phyloP scores from a whole-genome alignment of 1,284 basidiomycete species.

The Irpex rosettiformis region DNA sequence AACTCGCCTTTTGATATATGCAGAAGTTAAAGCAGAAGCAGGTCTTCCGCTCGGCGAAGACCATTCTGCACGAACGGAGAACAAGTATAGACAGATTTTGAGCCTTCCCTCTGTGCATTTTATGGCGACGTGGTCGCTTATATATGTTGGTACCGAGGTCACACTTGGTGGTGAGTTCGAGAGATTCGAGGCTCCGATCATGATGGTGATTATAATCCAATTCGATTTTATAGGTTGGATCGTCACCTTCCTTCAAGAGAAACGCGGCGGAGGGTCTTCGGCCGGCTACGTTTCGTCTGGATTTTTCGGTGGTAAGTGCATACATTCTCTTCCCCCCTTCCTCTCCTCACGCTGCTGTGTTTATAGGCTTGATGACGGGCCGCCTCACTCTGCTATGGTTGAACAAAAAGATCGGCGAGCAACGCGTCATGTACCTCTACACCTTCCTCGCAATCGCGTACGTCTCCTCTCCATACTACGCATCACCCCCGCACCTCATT shows the following conservation, averaged over 20 bases:
- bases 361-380: constrained; percentile 51
- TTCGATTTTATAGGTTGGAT: constrained; percentile 65
- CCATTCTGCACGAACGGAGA: constrained; percentile 32
- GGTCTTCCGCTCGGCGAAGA: constrained; percentile 36
- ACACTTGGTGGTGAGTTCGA: constrained; percentile 50
- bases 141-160: constrained; percentile 68
- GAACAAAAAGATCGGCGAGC: constrained; percentile 57
- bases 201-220: not conserved
- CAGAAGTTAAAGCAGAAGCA: constrained; percentile 30
- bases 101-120: constrained; percentile 51
- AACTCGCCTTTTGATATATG: not conserved
- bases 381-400: constrained; percentile 55
- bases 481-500: not conserved
- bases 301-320: constrained; percentile 31
- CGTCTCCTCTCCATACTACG: constrained; percentile 17
- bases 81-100: constrained; percentile 54
- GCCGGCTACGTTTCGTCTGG: constrained; percentile 37
- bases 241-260: constrained; percentile 48
- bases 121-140: constrained; percentile 58
- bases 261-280: constrained; percentile 29
- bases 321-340: too few species aligned
- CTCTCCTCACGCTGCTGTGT: not conserved
- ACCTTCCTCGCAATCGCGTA: constrained; percentile 49
- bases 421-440: constrained; percentile 50
- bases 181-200: not conserved